Evolutionary conservation across 495 filamentous ascomycete genomes (phyloP), one percentile per base, ranked within the genome.

Genomic region (Podospora sp.): DNA sequence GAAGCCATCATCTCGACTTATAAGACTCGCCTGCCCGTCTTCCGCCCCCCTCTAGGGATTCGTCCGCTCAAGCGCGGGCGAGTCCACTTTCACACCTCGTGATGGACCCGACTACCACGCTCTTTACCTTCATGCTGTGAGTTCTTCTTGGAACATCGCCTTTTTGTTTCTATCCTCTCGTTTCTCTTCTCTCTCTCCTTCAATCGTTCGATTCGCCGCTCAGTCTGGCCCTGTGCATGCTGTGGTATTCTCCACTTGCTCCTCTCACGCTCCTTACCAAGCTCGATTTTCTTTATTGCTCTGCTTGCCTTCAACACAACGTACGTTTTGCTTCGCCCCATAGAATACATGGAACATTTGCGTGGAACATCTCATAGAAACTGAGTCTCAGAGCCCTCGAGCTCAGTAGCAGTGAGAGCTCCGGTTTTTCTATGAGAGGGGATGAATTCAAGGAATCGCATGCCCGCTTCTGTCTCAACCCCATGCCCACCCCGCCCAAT

Each of bases 121-220:
- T 92, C 72, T 88, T 90, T 80, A 90, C 89, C 65, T 91, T 91
- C 70, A 81, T 90, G 78, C 76, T 92, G 89, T 91, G 80, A 88
- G 88, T 87, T 69, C 49, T 65, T 68, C 18, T 66, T 68, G 33
- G 29, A 20, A 69, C 63, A 33, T 65, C 26, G 33, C 46, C 52
- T 51, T 64, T 69, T 66, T 50, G 67, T 62, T 70, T 66, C 50
- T 60, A 83, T 75, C 83, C 82, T 68, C 83, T 84, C 65, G 70
- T 82, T n/a, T 71, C 70, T 86, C 79, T 84, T 72, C 12, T 61
- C 61, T 50, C 52, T 65, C 65, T 26, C 20, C 50, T 62, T 35
- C 21, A 35, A 20, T 52, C 24, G 5, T 66, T 29, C 35, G 25
- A 60, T 65, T 59, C 58, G 67, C 65, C 40, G 56, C 69, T 58